These are phyloP conservation scores for Skeletonema potamos DNA, from an alignment of 108 stramenopile genomes.

Conservation along the genomic window DNA sequence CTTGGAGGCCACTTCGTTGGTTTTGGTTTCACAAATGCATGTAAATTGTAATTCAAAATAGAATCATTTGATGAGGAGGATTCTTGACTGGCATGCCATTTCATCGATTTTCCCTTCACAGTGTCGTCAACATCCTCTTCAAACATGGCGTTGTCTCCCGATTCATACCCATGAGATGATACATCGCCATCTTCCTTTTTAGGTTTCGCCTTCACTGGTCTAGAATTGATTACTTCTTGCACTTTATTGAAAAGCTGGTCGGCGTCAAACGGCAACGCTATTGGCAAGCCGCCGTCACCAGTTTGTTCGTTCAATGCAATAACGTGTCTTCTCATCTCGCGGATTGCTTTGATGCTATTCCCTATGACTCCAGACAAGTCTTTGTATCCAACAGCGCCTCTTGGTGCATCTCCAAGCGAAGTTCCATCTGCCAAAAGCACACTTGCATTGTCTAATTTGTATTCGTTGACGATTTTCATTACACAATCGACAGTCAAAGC, in stretches of 20 bases:
- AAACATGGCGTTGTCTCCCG: background rate
- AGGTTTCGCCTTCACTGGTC: background rate
- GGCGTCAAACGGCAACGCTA: background rate
- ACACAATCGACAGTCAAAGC: constrained; percentile 44
- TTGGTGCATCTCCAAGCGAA: constrained; percentile 6
- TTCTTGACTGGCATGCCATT: background rate
- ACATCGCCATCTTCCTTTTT: background rate
- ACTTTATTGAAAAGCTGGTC: background rate
- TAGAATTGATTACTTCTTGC: background rate
- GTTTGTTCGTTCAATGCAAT: background rate
- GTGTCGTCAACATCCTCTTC: background rate
- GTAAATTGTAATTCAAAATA: background rate
- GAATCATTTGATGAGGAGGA: background rate
- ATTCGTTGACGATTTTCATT: constrained; percentile 39
- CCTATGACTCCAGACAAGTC: constrained; percentile 45
- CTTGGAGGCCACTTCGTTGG: background rate
- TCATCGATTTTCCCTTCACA: background rate
- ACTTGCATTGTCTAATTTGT: constrained; percentile 38
- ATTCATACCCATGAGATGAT: background rate
- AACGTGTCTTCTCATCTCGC: constrained; percentile 3
- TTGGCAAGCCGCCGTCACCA: background rate
- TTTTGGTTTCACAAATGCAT: too few species aligned
- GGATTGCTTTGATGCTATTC: constrained; percentile 12
- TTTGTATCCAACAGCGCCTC: constrained; percentile 24
- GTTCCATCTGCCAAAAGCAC: constrained; percentile 48